Conservation (phyloP, 257 asterid species). For the Ehretia macrophylla region DNA sequence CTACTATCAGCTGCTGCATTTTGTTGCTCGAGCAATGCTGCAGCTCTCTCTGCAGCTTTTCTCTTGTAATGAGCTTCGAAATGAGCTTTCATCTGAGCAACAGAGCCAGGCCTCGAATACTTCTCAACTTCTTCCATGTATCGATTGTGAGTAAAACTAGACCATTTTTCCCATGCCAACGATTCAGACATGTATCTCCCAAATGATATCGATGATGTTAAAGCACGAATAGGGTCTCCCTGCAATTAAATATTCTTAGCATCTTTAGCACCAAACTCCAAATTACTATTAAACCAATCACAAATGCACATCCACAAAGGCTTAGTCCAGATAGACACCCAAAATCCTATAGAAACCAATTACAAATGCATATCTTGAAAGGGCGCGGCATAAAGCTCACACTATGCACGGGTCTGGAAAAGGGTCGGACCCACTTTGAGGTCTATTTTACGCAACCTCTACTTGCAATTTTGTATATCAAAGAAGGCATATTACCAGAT, state of each 20-base stretch:
- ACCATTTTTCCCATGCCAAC: slow-evolving; percentile 84
- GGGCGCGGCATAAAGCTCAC: too few relatives aligned
- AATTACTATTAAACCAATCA: background rate
- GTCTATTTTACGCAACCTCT: too few relatives aligned
- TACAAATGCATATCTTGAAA: too few relatives aligned
- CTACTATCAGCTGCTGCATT: slow-evolving; percentile 22
- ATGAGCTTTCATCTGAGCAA: slow-evolving; percentile 91
- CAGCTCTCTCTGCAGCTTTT: slow-evolving; percentile 53
- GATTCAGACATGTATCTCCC: slow-evolving; percentile 87
- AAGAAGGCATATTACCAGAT: too few relatives aligned
- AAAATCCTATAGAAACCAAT: too few relatives aligned
- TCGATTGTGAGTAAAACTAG: slow-evolving; percentile 73
- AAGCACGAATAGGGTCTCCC: slow-evolving; percentile 64
- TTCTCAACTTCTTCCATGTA: slow-evolving; percentile 77
- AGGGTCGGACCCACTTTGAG: too few relatives aligned
- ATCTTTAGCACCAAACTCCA: background rate
- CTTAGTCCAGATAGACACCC: too few relatives aligned
- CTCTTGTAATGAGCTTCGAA: slow-evolving; percentile 85
- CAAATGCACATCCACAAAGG: background rate
- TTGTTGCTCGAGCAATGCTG: slow-evolving; percentile 54
- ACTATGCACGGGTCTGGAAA: too few relatives aligned
- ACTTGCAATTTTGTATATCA: too few relatives aligned
- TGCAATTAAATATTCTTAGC: slow-evolving; percentile 20
- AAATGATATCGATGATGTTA: slow-evolving; percentile 75
- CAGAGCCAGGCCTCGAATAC: slow-evolving; percentile 84